These are phyloP conservation scores for Auricularia auricula-judae DNA, from an alignment of 768 basidiomycete species.

Conservation along the genomic window DNA sequence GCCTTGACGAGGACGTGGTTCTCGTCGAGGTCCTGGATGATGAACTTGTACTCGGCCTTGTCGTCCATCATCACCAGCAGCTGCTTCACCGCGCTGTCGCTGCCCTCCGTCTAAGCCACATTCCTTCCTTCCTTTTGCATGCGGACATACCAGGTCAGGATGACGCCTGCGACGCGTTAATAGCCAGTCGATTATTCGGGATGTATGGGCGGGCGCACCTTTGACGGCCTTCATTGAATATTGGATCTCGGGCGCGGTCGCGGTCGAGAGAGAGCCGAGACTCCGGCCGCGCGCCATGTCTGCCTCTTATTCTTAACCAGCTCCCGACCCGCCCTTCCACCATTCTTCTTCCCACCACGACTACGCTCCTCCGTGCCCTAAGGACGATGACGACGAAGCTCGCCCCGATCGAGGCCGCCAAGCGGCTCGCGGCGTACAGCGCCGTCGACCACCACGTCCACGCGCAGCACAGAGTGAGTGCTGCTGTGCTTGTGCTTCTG, in stretches of 20 bases:
- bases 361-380: neutral
- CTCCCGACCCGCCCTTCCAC: neutral
- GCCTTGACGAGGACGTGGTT: conserved; percentile 74
- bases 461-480: conserved; percentile 65
- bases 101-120: conserved; percentile 15
- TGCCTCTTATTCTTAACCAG: neutral
- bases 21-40: conserved; percentile 82
- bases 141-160: conserved; percentile 60
- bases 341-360: neutral
- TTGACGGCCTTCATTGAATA: conserved; percentile 50
- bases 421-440: conserved; percentile 83
- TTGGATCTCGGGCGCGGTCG: neutral
- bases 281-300: neutral
- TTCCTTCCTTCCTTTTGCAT: neutral
- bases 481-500: neutral
- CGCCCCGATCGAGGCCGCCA: conserved; percentile 58
- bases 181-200: neutral
- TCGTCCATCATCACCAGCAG: conserved; percentile 78
- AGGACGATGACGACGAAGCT: neutral
- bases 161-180: conserved; percentile 33
- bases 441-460: conserved; percentile 87
- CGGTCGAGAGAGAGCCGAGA: conserved; percentile 1
- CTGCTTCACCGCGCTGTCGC: conserved; percentile 85
- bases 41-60: conserved; percentile 37
- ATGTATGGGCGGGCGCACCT: conserved; percentile 22